phyloP scores from a whole-genome alignment of 179 eudicot species.

The Corrigiola litoralis region DNA sequence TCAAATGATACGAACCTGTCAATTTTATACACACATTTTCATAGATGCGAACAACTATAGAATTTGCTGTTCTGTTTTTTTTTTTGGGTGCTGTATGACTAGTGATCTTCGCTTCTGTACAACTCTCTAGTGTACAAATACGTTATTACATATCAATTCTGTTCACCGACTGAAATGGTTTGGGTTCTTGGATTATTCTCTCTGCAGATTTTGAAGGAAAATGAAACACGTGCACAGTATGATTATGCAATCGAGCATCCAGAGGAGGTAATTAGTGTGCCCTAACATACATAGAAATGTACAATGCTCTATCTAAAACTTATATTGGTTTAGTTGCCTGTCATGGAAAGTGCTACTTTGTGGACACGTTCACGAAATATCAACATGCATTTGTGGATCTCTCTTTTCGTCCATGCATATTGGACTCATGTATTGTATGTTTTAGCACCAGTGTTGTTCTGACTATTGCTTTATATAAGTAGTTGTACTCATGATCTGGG shows the following conservation, averaged over 20 bases:
- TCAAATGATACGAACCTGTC: too few species aligned
- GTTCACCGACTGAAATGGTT: neutral
- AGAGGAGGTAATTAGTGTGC: slow-evolving; percentile 58
- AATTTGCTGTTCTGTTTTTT: too few species aligned
- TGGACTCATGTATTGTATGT: neutral
- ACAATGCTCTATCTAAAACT: neutral
- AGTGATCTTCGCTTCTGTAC: too few species aligned
- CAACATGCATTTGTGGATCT: neutral
- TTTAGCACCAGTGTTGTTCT: neutral
- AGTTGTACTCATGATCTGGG: too few species aligned
- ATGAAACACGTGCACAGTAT: slow-evolving; percentile 76
- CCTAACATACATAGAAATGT: neutral
- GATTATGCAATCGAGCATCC: slow-evolving; percentile 98
- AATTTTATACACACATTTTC: too few species aligned
- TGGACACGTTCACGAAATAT: neutral
- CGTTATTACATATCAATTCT: too few species aligned
- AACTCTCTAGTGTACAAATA: too few species aligned
- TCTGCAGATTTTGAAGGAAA: slow-evolving; percentile 85
- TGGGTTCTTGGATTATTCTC: neutral
- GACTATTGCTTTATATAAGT: too few species aligned
- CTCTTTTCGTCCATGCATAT: neutral
- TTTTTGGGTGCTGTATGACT: too few species aligned
- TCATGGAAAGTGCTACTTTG: neutral
- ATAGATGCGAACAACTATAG: too few species aligned
- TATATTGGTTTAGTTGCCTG: neutral